These are phyloP conservation scores for Funneliformis geosporum DNA, from an alignment of 192 early-diverging fungal species.

Conservation along the genomic window DNA sequence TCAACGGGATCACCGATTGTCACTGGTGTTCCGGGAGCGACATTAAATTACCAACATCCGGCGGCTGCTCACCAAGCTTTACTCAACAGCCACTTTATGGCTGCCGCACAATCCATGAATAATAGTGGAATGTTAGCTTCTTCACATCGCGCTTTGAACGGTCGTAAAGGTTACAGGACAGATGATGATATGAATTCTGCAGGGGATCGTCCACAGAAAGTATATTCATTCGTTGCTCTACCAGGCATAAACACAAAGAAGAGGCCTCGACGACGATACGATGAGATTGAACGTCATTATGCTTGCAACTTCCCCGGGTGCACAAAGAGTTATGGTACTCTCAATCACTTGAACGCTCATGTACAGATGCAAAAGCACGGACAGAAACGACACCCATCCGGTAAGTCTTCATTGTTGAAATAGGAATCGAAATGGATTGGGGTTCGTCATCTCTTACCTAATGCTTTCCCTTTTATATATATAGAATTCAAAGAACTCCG, in stretches of 20 bases:
- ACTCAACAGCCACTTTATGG: conserved; percentile 24
- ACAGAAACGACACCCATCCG: conserved; percentile 54
- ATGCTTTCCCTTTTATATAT: conserved; percentile 18
- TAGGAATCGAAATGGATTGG: conserved; percentile 1
- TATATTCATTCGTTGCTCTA: conserved; percentile 58
- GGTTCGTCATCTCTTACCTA: not conserved
- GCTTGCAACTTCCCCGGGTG: conserved; percentile 59
- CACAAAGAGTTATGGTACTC: conserved; percentile 63
- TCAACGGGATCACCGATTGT: conserved; percentile 1
- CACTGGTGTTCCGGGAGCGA: not conserved
- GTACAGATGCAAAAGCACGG: conserved; percentile 70
- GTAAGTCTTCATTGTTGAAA: conserved; percentile 25
- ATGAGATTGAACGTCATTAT: conserved; percentile 69
- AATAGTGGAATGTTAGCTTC: not conserved
- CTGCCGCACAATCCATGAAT: conserved; percentile 22
- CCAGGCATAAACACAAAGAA: conserved; percentile 60
- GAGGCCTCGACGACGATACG: conserved; percentile 58
- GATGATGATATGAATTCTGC: not conserved
- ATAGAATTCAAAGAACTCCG: conserved; percentile 64
- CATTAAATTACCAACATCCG: not conserved
- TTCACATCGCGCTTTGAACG: not conserved
- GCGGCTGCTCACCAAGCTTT: conserved; percentile 21
- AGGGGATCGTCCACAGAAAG: conserved; percentile 36
- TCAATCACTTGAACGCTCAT: conserved; percentile 71
- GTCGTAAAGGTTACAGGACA: not conserved